Conservation (phyloP, 2,329 filamentous ascomycete species). For the Aaosphaeria pasadenensis region DNA sequence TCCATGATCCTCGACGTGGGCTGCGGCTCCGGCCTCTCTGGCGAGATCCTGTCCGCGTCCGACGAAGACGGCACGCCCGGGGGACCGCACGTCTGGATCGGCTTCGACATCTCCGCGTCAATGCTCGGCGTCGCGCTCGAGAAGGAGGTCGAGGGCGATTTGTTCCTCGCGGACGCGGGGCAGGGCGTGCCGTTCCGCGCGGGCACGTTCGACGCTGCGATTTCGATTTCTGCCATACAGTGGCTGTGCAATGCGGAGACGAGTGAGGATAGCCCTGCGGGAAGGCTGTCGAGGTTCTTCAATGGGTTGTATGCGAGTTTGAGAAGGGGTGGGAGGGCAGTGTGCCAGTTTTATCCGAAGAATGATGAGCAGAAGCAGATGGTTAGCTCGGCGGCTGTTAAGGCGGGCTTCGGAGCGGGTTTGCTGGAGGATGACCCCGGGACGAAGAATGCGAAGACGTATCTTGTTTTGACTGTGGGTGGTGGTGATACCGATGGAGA, state of each 20-base stretch:
- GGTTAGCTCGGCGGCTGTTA: conserved; percentile 87
- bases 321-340: conserved; percentile 79
- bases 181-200: conserved; percentile 93
- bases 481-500: conserved; percentile 63
- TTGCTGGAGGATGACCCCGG: conserved; percentile 92
- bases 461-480: conserved; percentile 89
- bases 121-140: conserved; percentile 97
- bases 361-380: conserved; percentile 88
- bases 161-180: conserved; percentile 92
- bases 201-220: conserved; percentile 89
- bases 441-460: conserved; percentile 96
- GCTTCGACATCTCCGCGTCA: conserved; percentile 60
- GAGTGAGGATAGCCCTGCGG: conserved; percentile 76
- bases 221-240: conserved; percentile 94
- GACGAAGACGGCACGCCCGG: conserved; percentile 60
- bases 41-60: conserved; percentile 83
- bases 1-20: conserved; percentile 95
- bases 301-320: conserved; percentile 85
- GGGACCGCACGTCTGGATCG: conserved; percentile 92
- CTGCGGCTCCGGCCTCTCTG: conserved; percentile 90
- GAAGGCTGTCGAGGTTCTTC: conserved; percentile 81
- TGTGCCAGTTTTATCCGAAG: conserved; percentile 98
- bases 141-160: conserved; percentile 85
- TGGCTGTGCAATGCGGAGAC: conserved; percentile 97
- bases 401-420: conserved; percentile 92